Base-by-base conservation (phyloP, 371 early-diverging fungal species). In the Mucor mucedo region DNA sequence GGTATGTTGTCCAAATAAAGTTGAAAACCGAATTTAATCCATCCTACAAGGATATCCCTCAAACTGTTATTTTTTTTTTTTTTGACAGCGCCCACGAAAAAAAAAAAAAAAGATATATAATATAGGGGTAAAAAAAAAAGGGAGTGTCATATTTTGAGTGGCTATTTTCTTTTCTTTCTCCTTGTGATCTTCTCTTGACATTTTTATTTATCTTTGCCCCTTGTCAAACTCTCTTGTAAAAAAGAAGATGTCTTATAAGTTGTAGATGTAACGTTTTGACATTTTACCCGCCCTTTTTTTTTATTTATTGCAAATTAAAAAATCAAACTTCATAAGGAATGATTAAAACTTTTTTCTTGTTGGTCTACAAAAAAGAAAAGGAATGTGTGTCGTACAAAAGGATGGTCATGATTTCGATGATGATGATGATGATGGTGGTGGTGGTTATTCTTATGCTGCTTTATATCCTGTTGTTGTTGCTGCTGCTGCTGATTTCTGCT, bases 121-220 rank as follows among this genome's bases (percentile, higher is more conserved):
- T 14, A 44, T 14, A 5, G 16, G 44, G 47, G 47, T 47, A 47
- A 21, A 47, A 21, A 47, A 47, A 47, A 8, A 47, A 47, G 21
- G 47, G 21, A 47, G 21, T 47, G 47, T 47, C 47, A 47, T 16
- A 47, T 47, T 47, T 47, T 35, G 47, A 47, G 47, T 47, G 47
- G 47, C 47, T 47, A 21, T 47, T 21, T 47, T 47, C 21, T 21
- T 21, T 21, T 21, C n/a, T 47, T 27, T 47, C 47, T 21, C 21
- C n/a, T 47, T 47, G 21, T 16, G 16, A 16, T 6, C 13, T n/a
- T 16, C 47, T 21, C 21, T 21, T 35, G 35, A 35, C 14, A 21
- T 47, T 47, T 47, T 27, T 47, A 5, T 27, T 47, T 47, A 16
- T 42, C 42, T 42, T n/a, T 4, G n/a, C 42, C 42, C 42, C 42